These are phyloP conservation scores for Platanthera guangdongensis DNA, from an alignment of 106 monocot genomes.

Conservation along the genomic window DNA sequence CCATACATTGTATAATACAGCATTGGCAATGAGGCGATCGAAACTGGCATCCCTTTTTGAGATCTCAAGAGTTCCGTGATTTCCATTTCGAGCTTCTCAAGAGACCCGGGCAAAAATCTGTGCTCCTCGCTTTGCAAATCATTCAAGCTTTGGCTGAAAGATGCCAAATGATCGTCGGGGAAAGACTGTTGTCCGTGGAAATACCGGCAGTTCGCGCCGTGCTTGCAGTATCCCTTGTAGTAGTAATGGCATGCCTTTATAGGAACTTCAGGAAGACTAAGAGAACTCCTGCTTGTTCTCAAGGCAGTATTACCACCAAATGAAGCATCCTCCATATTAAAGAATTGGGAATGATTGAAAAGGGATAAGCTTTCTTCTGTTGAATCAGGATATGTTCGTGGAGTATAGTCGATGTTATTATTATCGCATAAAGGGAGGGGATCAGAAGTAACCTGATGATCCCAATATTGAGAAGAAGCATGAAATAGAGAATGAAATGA, in stretches of 20 bases:
- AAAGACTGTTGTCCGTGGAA: constrained; percentile 32
- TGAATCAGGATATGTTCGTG: constrained; percentile 8
- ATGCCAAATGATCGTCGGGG: constrained; percentile 3
- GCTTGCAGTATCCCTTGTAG: constrained; percentile 64
- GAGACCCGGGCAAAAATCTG: constrained; percentile 24
- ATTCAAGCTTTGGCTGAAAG: constrained; percentile 9
- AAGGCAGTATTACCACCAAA: not conserved
- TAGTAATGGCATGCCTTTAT: constrained; percentile 42
- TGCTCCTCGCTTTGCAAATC: constrained; percentile 35
- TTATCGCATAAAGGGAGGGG: not conserved
- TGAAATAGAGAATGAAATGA: constrained; percentile 22
- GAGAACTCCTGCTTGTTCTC: constrained; percentile 22
- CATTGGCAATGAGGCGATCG: constrained; percentile 57
- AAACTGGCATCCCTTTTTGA: constrained; percentile 38
- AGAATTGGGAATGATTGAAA: constrained; percentile 10
- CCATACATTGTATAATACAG: constrained; percentile 71
- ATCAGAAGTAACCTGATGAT: constrained; percentile 10
- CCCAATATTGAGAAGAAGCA: constrained; percentile 14
- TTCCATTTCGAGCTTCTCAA: constrained; percentile 70
- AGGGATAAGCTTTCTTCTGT: not conserved
- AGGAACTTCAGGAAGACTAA: constrained; percentile 21
- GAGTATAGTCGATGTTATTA: constrained; percentile 15
- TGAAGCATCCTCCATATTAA: constrained; percentile 13
- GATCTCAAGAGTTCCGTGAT: constrained; percentile 56
- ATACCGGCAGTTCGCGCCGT: constrained; percentile 62